Evolutionary conservation across 768 basidiomycete genomes (phyloP), one percentile per base, ranked within the genome.

Genomic region (Tylopilus sp.): DNA sequence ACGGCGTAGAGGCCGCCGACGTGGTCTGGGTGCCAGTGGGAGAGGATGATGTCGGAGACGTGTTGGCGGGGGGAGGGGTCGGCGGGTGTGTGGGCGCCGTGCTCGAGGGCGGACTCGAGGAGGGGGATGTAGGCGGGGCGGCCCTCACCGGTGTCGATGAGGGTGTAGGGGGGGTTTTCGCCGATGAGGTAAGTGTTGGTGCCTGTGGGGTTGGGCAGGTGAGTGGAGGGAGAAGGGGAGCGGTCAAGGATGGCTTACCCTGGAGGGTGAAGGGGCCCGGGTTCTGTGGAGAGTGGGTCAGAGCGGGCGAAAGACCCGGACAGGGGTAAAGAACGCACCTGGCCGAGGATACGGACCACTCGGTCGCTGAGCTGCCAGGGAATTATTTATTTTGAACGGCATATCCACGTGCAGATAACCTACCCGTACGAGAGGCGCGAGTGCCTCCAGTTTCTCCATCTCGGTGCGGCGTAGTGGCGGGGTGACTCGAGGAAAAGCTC

Each of bases 141-240:
- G 3, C 89, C 91, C 67, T 94, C 86, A 11, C 83, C 92, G 1
- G 91, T 86, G 69, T 97, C 93, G 53, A 95, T 66, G 44, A 95
- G 83, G 31, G 83, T 80, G 67, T 82, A 91, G 7, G 89, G 89
- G 51, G 82, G 80, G 23, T 71, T 70, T 46, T 71, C 69, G 21
- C 91, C 91, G 40, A 95, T 59, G 55, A 97, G 74, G 63, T 95
- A 97, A 2, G 92, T 94, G 63, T 95, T 94, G 3, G 93, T 95
- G 18, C 92, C 90, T 90, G 48, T 7, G 15, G n/a, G 4, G 18
- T 5, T 1, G 17, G n/a, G 15, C 52, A 11, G 40, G 47, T 30
- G 9, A 10, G 12, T 4, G 35, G 4, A 31, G 4, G 50, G n/a
- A 40, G 15, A 36, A 9, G 26, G n/a, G 17, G 43, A 13, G 8